phyloP scores from a whole-genome alignment of 495 filamentous ascomycete species.

The Hyphodiscus hymeniophilus region DNA sequence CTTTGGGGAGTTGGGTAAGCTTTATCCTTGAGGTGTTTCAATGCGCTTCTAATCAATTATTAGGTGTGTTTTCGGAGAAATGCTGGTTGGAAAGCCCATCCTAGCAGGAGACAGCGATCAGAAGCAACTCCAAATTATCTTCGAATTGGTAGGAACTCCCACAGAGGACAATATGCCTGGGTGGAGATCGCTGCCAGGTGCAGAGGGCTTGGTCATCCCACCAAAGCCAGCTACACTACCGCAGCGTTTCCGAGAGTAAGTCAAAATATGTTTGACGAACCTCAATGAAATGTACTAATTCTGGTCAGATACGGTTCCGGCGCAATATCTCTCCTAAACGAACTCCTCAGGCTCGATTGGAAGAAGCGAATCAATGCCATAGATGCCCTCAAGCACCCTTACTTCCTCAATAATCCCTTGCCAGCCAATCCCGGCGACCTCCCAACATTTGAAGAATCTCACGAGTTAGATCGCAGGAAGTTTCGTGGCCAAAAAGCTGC shows the following conservation, averaged over 20 bases:
- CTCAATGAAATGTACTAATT: conserved; percentile 1
- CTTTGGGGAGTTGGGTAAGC: conserved; percentile 93
- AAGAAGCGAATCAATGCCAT: conserved; percentile 82
- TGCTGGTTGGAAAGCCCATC: conserved; percentile 92
- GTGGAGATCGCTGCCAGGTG: conserved; percentile 73
- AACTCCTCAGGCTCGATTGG: conserved; percentile 87
- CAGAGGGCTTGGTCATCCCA: conserved; percentile 62
- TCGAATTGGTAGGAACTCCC: conserved; percentile 85
- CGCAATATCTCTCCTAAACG: conserved; percentile 70
- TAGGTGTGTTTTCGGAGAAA: conserved; percentile 95
- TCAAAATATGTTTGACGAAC: background rate
- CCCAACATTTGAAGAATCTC: conserved; percentile 84
- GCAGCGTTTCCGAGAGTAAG: conserved; percentile 63
- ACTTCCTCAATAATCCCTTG: conserved; percentile 72
- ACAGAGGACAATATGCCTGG: conserved; percentile 92
- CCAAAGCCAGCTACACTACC: conserved; percentile 56
- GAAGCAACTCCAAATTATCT: conserved; percentile 87
- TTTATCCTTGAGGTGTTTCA: background rate
- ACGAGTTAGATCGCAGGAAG: conserved; percentile 88
- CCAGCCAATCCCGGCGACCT: conserved; percentile 76
- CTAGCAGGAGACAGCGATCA: conserved; percentile 80
- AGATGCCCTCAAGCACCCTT: conserved; percentile 87
- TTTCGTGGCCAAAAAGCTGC: conserved; percentile 71
- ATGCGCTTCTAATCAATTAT: conserved; percentile 20
- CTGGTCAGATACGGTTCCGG: conserved; percentile 34